Conservation (phyloP, 1,284 basidiomycete species). For the Bothia castanella region DNA sequence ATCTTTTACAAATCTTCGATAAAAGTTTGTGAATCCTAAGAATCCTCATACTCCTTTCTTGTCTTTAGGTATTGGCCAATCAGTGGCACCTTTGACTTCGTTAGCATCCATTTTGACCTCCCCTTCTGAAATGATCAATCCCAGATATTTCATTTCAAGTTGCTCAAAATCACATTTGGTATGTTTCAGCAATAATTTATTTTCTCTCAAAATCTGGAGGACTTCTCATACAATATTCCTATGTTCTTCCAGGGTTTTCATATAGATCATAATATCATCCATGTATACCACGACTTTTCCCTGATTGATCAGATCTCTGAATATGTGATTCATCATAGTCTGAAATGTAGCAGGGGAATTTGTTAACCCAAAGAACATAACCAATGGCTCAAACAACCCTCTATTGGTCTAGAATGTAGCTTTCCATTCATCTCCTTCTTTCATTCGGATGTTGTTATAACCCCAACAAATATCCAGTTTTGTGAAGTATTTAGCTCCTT, state of each 20-base stretch:
- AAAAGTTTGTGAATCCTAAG: constrained; percentile 27
- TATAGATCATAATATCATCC: neutral
- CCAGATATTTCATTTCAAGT: constrained; percentile 4
- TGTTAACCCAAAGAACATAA: constrained; percentile 33
- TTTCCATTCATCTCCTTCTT: constrained; percentile 4
- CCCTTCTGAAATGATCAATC: neutral
- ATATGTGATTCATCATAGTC: constrained; percentile 27
- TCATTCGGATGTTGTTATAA: neutral
- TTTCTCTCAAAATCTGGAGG: neutral
- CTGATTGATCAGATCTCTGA: constrained; percentile 19
- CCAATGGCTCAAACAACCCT: constrained; percentile 35
- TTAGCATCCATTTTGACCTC: neutral
- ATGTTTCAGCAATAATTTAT: neutral
- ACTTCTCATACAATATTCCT: neutral
- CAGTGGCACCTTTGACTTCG: constrained; percentile 36
- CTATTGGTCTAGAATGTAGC: constrained; percentile 11
- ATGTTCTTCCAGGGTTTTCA: neutral
- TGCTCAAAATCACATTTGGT: neutral
- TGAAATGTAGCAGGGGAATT: constrained; percentile 35
- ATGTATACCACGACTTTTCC: constrained; percentile 27
- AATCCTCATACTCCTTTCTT: constrained; percentile 35
- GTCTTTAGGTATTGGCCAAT: constrained; percentile 38
- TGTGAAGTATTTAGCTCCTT: neutral
- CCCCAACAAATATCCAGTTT: neutral
- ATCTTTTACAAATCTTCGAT: constrained; percentile 40